Evolutionary conservation across 2,329 filamentous ascomycete species (phyloP), one percentile per base, ranked within the genome.

Genomic region (Sphaerulina populicola): DNA sequence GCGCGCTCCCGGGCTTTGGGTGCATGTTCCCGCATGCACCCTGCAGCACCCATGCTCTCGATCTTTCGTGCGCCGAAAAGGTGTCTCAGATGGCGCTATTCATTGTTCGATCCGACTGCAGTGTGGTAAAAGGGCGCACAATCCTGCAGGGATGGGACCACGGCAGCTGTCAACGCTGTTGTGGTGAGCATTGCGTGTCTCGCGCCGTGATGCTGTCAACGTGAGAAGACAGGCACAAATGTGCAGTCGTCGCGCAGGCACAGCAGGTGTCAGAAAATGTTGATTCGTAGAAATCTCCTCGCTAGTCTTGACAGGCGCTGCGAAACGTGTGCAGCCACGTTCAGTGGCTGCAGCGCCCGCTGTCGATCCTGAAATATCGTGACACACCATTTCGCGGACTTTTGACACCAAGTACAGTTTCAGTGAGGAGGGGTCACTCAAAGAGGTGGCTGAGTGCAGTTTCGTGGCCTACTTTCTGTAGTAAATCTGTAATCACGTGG

Each of bases 391-490:
- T 23, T 18, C 39, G 31, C 29, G 45, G 12, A 31, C 10, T 33
- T 15, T 33, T 14, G 37, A 41, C 38, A 48, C 15, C 45, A 35
- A 31, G 38, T 41, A 14, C 27, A 48, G n/a, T 14, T 42, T 42
- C 23, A 48, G 27, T 31, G 37, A 21, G 18, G 30, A 33, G 38
- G 10, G 45, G 45, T 49, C 27, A 45, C 46, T 42, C 51, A 49
- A 36, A 33, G 36, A 42, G 35, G 51, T 45, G 51, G 51, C 41
- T 44, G 42, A 49, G 45, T 15, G 39, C 14, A 35, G 45, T 21
- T 45, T 54, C 39, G 45, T 35, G 37, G 21, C 27, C 45, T 48
- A 59, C 41, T 75, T 75, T 43, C 72, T 68, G 60, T 75, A 75
- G 59, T 73, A 75, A 50, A 75, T 70, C 71, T 74, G 58, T 30